A percentile compares a stretch with the other conserved stretches of the same genome.
Conservation (phyloP, 176 grass and related monocot genomes). For the Musa troglodytarum region DNA sequence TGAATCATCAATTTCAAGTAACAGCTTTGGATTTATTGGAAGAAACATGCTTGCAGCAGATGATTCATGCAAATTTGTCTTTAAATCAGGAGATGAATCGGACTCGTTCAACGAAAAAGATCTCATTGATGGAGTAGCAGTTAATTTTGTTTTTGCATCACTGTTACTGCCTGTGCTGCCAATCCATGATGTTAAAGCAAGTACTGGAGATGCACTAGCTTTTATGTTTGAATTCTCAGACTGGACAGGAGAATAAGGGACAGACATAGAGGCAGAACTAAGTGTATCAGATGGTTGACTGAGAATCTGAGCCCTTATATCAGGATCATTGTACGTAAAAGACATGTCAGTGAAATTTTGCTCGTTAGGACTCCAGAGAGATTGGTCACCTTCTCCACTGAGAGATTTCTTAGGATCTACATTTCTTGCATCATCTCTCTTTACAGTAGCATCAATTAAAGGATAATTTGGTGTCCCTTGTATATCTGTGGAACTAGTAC, state of each 20-base stretch:
- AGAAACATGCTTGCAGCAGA: constrained; percentile 52
- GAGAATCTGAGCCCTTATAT: constrained; percentile 24
- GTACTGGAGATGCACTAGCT: constrained; percentile 65
- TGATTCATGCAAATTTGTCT: constrained; percentile 43
- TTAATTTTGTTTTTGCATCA: constrained; percentile 47
- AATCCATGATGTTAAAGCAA: constrained; percentile 63
- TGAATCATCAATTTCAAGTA: constrained; percentile 93
- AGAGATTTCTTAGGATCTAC: constrained; percentile 29
- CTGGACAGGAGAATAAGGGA: constrained; percentile 57
- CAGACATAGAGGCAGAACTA: constrained; percentile 56
- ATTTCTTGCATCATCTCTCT: constrained; percentile 39
- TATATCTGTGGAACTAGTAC: constrained; percentile 67
- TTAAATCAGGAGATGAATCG: constrained; percentile 60
- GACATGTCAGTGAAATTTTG: constrained; percentile 26
- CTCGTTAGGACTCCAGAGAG: constrained; percentile 32
- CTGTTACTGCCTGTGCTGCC: constrained; percentile 38
- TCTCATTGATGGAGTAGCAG: constrained; percentile 54
- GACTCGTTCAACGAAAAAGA: constrained; percentile 54
- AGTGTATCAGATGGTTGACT: constrained; percentile 43
- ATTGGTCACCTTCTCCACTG: constrained; percentile 44
- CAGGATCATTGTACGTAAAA: neutral
- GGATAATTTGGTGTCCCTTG: constrained; percentile 28
- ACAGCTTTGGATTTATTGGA: constrained; percentile 61
- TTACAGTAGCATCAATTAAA: constrained; percentile 41
- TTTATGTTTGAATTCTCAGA: constrained; percentile 71